Evolutionary conservation across 2,329 filamentous ascomycete species (phyloP).

Genomic region (Celoporthe dispersa): DNA sequence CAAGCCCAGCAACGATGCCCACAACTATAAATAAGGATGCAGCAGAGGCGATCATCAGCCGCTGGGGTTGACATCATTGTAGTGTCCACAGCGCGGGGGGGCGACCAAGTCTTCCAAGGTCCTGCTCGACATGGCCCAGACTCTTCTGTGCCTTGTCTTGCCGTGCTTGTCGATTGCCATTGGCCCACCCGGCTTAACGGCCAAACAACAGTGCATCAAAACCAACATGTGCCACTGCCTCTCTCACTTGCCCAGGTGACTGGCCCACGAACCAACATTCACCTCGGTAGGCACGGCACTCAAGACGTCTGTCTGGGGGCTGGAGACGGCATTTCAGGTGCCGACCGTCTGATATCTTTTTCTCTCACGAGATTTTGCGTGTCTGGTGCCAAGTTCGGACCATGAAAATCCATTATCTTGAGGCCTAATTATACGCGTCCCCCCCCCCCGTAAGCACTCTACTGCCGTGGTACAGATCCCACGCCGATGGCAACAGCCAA

Average conservation of each 20-base stretch:
- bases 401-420: neutral
- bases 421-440: neutral
- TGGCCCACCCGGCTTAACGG: neutral
- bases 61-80: slow-evolving; percentile 8
- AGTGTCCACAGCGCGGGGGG: neutral
- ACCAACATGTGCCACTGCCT: neutral
- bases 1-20: slow-evolving; percentile 5
- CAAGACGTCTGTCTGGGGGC: neutral
- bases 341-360: neutral
- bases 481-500: neutral
- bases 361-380: neutral
- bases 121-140: neutral
- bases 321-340: neutral
- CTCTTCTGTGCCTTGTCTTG: neutral
- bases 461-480: neutral
- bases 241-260: neutral
- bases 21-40: slow-evolving; percentile 15
- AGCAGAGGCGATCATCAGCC: slow-evolving; percentile 5
- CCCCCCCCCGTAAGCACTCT: neutral
- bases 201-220: neutral
- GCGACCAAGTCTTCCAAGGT: neutral
- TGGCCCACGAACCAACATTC: neutral
- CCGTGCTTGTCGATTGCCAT: neutral
- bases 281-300: neutral
- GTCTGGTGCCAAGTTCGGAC: neutral